Conservation (phyloP, 768 basidiomycete species). For the Phaffia tasmanica region DNA sequence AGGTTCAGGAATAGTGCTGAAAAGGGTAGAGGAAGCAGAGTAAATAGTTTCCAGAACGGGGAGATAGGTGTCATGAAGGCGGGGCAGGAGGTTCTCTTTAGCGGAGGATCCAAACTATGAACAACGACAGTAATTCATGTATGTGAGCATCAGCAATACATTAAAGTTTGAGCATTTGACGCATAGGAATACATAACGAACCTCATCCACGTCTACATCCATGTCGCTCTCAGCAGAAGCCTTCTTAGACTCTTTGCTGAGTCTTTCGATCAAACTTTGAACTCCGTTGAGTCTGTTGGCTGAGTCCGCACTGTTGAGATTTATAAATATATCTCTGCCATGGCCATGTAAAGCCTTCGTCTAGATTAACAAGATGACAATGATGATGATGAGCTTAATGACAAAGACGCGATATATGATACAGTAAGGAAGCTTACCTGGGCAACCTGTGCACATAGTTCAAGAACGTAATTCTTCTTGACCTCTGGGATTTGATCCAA, state of each 20-base stretch:
- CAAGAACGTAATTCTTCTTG: slow-evolving; percentile 17
- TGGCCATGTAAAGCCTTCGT: slow-evolving; percentile 3
- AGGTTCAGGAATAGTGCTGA: slow-evolving; percentile 36
- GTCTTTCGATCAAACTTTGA: slow-evolving; percentile 15
- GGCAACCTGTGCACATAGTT: slow-evolving; percentile 13
- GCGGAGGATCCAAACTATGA: slow-evolving; percentile 37
- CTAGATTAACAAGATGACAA: not conserved
- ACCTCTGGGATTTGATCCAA: slow-evolving; percentile 14
- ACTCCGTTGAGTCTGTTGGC: slow-evolving; percentile 18
- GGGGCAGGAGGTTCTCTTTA: slow-evolving; percentile 54
- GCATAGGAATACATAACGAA: not conserved
- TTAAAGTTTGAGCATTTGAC: not conserved
- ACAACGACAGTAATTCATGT: not conserved
- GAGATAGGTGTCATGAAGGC: slow-evolving; percentile 54
- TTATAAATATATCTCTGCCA: slow-evolving; percentile 19
- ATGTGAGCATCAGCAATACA: not conserved
- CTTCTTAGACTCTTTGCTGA: slow-evolving; percentile 5
- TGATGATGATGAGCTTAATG: not conserved
- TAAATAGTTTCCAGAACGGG: slow-evolving; percentile 61
- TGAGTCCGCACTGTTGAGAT: slow-evolving; percentile 21
- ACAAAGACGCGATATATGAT: not conserved
- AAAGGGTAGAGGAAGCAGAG: slow-evolving; percentile 43
- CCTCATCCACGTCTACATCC: slow-evolving; percentile 19
- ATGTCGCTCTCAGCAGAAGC: slow-evolving; percentile 9
- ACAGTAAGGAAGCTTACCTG: not conserved